Evolutionary conservation across 352 stramenopile genomes (phyloP).

Genomic region (Pythium phragmitis): DNA sequence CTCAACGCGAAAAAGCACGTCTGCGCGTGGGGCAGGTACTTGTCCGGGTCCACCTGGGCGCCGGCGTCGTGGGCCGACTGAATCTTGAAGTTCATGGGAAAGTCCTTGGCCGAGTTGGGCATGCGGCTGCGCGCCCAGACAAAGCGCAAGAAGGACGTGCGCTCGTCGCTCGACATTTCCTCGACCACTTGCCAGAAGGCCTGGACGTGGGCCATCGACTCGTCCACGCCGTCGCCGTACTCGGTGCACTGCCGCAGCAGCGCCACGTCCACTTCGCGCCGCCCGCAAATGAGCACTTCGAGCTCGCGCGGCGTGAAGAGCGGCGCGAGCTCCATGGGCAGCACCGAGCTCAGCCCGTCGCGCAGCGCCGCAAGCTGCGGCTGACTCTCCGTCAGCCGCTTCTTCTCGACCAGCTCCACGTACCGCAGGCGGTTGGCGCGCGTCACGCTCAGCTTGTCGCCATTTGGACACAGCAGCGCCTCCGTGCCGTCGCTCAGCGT

Average conservation of each 20-base stretch:
- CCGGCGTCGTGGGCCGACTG: constrained; percentile 82
- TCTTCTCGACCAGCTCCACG: constrained; percentile 42
- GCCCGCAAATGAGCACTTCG: constrained; percentile 69
- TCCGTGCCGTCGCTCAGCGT: constrained; percentile 59
- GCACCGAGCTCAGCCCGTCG: constrained; percentile 66
- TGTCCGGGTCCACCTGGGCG: constrained; percentile 71
- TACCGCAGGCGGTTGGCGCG: constrained; percentile 58
- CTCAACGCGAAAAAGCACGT: constrained; percentile 99
- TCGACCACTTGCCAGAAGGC: constrained; percentile 78
- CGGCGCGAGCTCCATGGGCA: constrained; percentile 57
- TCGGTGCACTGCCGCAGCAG: constrained; percentile 76
- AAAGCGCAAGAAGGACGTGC: constrained; percentile 75
- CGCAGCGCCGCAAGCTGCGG: constrained; percentile 80
- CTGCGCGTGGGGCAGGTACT: constrained; percentile 97
- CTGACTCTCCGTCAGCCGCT: constrained; percentile 55
- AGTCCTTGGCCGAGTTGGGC: constrained; percentile 55
- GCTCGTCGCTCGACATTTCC: constrained; percentile 62
- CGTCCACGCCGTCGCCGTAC: constrained; percentile 75
- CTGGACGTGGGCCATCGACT: constrained; percentile 66
- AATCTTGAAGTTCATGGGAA: constrained; percentile 88
- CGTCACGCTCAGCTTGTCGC: constrained; percentile 56
- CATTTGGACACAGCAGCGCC: constrained; percentile 42
- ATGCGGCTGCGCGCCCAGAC: constrained; percentile 79
- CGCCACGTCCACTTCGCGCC: constrained; percentile 70
- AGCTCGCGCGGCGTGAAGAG: constrained; percentile 71